Percentiles rank a stretch among this genome's conserved stretches.
Conservation (phyloP, 2,329 filamentous ascomycete genomes). For the Paraphaeosphaeria sporulosa region DNA sequence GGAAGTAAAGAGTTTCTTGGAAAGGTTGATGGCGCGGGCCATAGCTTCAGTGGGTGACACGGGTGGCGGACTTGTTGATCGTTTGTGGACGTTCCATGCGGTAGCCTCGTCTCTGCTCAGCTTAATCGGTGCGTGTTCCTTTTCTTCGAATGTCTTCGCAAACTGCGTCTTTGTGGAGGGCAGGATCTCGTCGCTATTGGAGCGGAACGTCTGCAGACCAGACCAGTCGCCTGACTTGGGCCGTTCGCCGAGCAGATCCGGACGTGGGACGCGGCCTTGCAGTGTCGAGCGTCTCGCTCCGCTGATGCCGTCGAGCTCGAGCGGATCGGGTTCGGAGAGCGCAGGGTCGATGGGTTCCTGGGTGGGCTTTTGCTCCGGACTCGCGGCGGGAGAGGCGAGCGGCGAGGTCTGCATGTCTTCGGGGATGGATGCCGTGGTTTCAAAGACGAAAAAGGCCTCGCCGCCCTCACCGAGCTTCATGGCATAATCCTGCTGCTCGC, state of each 20-base stretch:
- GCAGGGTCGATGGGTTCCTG: slow-evolving; percentile 52
- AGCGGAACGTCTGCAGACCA: slow-evolving; percentile 49
- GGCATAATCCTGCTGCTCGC: slow-evolving; percentile 86
- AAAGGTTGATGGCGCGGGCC: slow-evolving; percentile 82
- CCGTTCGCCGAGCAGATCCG: slow-evolving; percentile 26
- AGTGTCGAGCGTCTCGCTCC: slow-evolving; percentile 34
- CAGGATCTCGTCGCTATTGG: slow-evolving; percentile 63
- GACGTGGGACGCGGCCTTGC: slow-evolving; percentile 39
- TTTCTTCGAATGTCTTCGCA: slow-evolving; percentile 39
- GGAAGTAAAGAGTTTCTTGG: slow-evolving; percentile 83
- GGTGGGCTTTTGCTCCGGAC: slow-evolving; percentile 70
- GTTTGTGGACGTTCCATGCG: slow-evolving; percentile 45
- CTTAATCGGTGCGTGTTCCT: slow-evolving; percentile 37
- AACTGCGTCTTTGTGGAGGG: slow-evolving; percentile 53
- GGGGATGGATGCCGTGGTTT: slow-evolving; percentile 92
- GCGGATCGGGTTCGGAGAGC: slow-evolving; percentile 73
- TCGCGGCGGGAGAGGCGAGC: slow-evolving; percentile 86
- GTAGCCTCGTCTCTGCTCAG: slow-evolving; percentile 45
- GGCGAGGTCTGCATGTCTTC: slow-evolving; percentile 93
- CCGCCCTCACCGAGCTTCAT: slow-evolving; percentile 99
- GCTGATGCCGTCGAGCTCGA: slow-evolving; percentile 66
- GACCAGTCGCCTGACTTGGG: slow-evolving; percentile 48
- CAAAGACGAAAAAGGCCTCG: slow-evolving; percentile 98
- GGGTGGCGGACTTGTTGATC: slow-evolving; percentile 80
- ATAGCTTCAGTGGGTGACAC: slow-evolving; percentile 75